Percentiles rank a stretch among this genome's conserved stretches.
These are phyloP conservation scores for Daphne laureola DNA, from an alignment of 441 rosid genomes.

Conservation along the genomic window DNA sequence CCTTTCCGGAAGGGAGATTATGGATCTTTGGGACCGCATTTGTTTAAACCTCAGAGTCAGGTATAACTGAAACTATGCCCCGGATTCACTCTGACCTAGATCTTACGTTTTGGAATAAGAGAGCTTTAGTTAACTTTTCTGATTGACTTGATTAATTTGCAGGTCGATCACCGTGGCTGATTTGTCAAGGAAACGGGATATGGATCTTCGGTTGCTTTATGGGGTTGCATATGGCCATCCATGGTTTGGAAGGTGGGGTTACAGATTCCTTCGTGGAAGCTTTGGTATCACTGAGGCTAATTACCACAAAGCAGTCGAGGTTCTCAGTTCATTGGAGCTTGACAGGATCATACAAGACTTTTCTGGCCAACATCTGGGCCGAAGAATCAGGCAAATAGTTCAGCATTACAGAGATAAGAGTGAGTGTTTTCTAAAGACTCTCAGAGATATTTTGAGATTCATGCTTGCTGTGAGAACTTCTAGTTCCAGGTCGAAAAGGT, in stretches of 20 bases:
- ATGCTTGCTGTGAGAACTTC: constrained; percentile 56
- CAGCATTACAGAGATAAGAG: constrained; percentile 48
- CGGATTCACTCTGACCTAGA: constrained; percentile 1
- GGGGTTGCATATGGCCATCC: constrained; percentile 86
- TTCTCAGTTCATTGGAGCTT: constrained; percentile 51
- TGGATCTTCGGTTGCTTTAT: constrained; percentile 67
- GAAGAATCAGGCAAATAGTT: constrained; percentile 39
- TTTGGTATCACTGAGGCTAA: constrained; percentile 61
- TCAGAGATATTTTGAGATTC: constrained; percentile 64
- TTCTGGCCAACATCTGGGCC: constrained; percentile 16
- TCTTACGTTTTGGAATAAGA: constrained; percentile 1
- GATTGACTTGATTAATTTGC: constrained; percentile 7
- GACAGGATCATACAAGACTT: constrained; percentile 45
- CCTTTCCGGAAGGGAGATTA: constrained; percentile 66
- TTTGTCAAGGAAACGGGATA: constrained; percentile 47
- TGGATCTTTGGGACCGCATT: constrained; percentile 84
- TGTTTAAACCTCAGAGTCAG: constrained; percentile 51
- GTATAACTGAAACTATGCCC: constrained; percentile 20
- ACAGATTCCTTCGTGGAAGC: constrained; percentile 63
- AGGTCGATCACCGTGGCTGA: constrained; percentile 78
- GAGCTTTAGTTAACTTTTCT: constrained; percentile 7
- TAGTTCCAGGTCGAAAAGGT: constrained; percentile 30
- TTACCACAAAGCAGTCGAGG: constrained; percentile 53
- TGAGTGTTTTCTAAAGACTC: constrained; percentile 46
- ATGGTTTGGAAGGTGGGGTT: constrained; percentile 93